phyloP scores from a whole-genome alignment of 2,329 filamentous ascomycete species.

The Claviceps cyperi region DNA sequence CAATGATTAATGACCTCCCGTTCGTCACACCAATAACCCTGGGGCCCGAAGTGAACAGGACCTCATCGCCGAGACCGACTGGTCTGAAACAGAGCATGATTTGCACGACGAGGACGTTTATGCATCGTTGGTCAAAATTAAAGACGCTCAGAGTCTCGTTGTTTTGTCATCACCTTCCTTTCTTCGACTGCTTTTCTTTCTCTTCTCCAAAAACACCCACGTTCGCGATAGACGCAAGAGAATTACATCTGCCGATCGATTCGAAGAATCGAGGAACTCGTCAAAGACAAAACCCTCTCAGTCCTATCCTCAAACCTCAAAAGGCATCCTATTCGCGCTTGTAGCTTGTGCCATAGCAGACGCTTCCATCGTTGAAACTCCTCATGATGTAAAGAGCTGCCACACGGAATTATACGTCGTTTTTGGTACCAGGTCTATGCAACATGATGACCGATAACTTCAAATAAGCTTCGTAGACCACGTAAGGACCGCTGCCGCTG shows the following conservation, averaged over 20 bases:
- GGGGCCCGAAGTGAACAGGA: too few relatives aligned
- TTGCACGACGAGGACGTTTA: too few relatives aligned
- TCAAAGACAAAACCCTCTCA: slow-evolving; percentile 45
- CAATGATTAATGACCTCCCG: too few relatives aligned
- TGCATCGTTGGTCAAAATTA: too few relatives aligned
- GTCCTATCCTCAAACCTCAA: slow-evolving; percentile 53
- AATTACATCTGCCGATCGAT: background rate
- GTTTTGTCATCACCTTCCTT: too few relatives aligned
- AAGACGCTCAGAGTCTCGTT: too few relatives aligned
- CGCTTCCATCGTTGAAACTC: slow-evolving; percentile 46
- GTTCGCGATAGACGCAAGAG: too few relatives aligned
- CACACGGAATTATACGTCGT: slow-evolving; percentile 25
- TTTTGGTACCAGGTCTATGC: slow-evolving; percentile 9
- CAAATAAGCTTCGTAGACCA: slow-evolving; percentile 12
- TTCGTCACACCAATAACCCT: too few relatives aligned
- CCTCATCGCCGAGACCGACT: too few relatives aligned
- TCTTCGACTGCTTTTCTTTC: background rate
- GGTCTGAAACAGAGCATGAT: too few relatives aligned
- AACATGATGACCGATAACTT: slow-evolving; percentile 13
- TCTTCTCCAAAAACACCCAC: background rate
- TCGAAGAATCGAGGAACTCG: slow-evolving; percentile 32
- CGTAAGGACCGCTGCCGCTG: background rate
- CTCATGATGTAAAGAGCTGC: slow-evolving; percentile 31
- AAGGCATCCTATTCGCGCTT: slow-evolving; percentile 24
- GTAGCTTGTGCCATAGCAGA: slow-evolving; percentile 28